Evolutionary conservation across 495 filamentous ascomycete species (phyloP).

Genomic region (Penicillium parvum): DNA sequence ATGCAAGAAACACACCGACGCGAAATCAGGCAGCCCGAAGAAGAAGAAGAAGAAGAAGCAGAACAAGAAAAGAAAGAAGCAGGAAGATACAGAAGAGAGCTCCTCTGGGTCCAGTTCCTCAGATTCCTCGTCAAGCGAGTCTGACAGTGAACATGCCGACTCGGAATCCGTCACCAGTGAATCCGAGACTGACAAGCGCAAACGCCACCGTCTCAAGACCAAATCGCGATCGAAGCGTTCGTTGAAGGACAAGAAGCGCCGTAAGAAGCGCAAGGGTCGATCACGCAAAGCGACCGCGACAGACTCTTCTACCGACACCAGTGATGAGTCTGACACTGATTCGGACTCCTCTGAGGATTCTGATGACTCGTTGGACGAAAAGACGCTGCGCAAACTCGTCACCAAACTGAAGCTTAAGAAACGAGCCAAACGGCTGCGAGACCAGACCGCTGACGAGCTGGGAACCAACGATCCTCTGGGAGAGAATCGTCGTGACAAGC

Average conservation of each 20-base stretch:
- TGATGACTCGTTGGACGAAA: conserved; percentile 31
- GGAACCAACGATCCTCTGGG: conserved; percentile 6
- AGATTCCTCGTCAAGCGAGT: conserved; percentile 17
- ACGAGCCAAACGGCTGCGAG: conserved; percentile 31
- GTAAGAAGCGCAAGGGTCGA: conserved; percentile 40
- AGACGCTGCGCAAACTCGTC: conserved; percentile 44
- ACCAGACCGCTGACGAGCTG: conserved; percentile 23
- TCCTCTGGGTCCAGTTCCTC: conserved; percentile 4
- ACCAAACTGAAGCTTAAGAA: conserved; percentile 47
- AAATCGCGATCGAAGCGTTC: conserved; percentile 47
- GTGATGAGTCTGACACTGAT: conserved; percentile 27
- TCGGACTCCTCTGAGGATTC: conserved; percentile 30
- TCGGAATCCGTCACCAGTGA: conserved; percentile 32
- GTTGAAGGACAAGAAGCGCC: conserved; percentile 31
- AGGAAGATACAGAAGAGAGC: conserved; percentile 14
- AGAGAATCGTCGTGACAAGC: conserved; percentile 16
- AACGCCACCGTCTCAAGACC: conserved; percentile 27
- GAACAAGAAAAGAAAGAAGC: conserved; percentile 18
- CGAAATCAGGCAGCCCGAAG: conserved; percentile 18
- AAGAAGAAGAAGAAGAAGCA: conserved; percentile 28
- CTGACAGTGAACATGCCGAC: conserved; percentile 22
- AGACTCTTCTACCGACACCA: conserved; percentile 34
- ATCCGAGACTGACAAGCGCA: conserved; percentile 28
- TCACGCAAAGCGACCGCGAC: conserved; percentile 30
- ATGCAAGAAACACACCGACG: conserved; percentile 39